Base-by-base conservation (phyloP, 768 basidiomycete species). In the Leucocoprinus leucothites region DNA sequence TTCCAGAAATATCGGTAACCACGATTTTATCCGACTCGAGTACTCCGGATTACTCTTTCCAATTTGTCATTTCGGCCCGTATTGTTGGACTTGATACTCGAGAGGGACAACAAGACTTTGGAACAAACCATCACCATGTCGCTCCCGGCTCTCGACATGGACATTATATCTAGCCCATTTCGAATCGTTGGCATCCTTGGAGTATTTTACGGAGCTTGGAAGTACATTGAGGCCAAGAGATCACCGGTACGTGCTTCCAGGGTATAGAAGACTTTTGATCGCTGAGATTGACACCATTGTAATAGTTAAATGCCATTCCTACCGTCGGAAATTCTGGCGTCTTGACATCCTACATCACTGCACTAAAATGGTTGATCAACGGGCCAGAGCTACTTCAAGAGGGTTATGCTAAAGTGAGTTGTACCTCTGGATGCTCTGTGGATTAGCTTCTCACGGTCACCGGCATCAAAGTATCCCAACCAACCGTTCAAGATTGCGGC, bases 281-380 rank as follows among this genome's bases (percentile, higher is more conserved):
- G 11, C 31, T 46, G 25, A 35, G 19, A n/a, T 9, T 9, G 28
- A 19, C 24, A n/a, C 7, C 18, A 5, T 9, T n/a, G 19, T 25
- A n/a, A n/a, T n/a, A 60, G 56, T 22, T 60, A n/a, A 43, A 34
- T 16, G 43, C 45, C 22, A 53, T 67, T 40, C 66, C 67, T 8
- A 59, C 67, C 9, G 51, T 69, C 1, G 69, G 70, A 1, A 61
- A 56, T 38, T 61, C 61, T 4, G 60, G 61, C 13, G 60, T 65
- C 21, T 9, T 71, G 9, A 50, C 62, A 2, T 66, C 66, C 2
- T 64, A 65, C 38, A 43, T 70, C 9, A 58, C 58, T 1, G 58
- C 50, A 14, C 41, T 55, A 21, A 51, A 53, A 24, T 52, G 25
- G 42, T 7, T 60, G 5, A 41, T 38, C 3, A 28, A 26, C 24